Percentiles rank a stretch among this genome's conserved stretches.
phyloP scores from a whole-genome alignment of 768 basidiomycete genomes.

The Auriscalpium microsporum region DNA sequence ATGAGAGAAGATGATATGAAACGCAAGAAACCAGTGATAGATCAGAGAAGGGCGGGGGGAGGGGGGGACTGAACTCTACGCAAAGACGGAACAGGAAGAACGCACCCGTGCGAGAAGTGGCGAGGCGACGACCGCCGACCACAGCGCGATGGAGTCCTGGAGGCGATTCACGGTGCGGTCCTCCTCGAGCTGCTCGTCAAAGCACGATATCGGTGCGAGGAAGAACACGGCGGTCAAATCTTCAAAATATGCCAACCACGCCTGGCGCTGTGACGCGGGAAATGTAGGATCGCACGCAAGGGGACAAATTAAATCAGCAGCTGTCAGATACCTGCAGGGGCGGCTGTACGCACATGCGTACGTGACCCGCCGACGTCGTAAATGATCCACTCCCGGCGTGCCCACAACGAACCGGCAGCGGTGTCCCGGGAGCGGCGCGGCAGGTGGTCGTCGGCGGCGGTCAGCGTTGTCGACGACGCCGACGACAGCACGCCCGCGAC shows the following conservation, averaged over 20 bases:
- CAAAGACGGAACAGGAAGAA: too few species aligned
- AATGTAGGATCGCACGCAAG: background rate
- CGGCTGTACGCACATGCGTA: background rate
- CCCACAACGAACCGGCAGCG: background rate
- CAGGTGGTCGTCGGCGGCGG: background rate
- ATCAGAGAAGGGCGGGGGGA: too few species aligned
- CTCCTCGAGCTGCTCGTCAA: constrained; percentile 68
- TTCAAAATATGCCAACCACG: constrained; percentile 74
- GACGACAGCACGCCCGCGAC: constrained; percentile 22
- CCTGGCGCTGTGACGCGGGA: constrained; percentile 35
- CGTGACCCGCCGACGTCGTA: constrained; percentile 51
- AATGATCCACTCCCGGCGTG: constrained; percentile 53
- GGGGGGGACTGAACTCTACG: too few species aligned
- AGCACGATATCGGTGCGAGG: constrained; percentile 60
- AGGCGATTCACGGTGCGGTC: constrained; percentile 59
- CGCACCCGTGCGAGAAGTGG: constrained; percentile 49
- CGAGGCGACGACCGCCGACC: constrained; percentile 62
- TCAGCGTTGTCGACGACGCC: too few species aligned
- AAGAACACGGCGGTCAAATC: constrained; percentile 76
- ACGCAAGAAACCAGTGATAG: too few species aligned
- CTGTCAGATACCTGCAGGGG: too few species aligned
- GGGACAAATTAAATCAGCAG: background rate
- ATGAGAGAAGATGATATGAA: too few species aligned
- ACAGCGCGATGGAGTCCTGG: constrained; percentile 66
- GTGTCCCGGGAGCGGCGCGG: background rate